A percentile compares a stretch with the other conserved stretches of the same genome.
Evolutionary conservation across 2,329 filamentous ascomycete genomes (phyloP).

Genomic region (Calonectria pseudoturangicola): DNA sequence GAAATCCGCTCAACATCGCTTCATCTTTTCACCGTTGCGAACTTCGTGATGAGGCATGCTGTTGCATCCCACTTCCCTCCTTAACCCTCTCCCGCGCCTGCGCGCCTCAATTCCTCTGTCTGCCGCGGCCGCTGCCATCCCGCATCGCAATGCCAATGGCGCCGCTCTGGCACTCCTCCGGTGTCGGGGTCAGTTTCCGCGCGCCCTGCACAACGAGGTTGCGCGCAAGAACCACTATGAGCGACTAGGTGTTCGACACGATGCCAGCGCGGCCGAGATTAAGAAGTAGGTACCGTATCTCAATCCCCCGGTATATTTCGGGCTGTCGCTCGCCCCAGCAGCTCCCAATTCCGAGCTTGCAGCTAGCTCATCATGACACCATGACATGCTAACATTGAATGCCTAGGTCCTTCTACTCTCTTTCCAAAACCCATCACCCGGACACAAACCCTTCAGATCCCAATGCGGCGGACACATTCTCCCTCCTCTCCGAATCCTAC

Average conservation of each 20-base stretch:
- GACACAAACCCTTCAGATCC: slow-evolving; percentile 90
- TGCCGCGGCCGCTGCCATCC: slow-evolving; percentile 24
- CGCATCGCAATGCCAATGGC: slow-evolving; percentile 16
- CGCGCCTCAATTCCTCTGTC: slow-evolving; percentile 52
- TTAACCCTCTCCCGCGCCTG: slow-evolving; percentile 45
- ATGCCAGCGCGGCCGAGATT: slow-evolving; percentile 84
- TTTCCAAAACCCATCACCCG: slow-evolving; percentile 94
- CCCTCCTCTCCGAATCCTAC: slow-evolving; percentile 90
- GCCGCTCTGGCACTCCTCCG: slow-evolving; percentile 44
- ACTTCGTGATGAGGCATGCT: slow-evolving; percentile 78
- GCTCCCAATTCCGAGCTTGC: not conserved
- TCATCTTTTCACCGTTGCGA: slow-evolving; percentile 15
- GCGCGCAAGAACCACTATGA: slow-evolving; percentile 83
- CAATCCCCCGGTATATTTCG: not conserved
- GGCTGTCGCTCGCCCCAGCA: not conserved
- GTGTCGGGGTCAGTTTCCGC: slow-evolving; percentile 46
- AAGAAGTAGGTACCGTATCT: slow-evolving; percentile 78
- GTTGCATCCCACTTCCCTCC: slow-evolving; percentile 63
- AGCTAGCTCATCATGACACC: slow-evolving; percentile 17
- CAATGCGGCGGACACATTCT: slow-evolving; percentile 83
- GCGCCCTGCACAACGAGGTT: slow-evolving; percentile 46
- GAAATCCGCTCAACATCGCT: slow-evolving; percentile 17
- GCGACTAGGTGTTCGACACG: slow-evolving; percentile 81
- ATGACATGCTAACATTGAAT: slow-evolving; percentile 12
- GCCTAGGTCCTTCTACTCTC: slow-evolving; percentile 85